A percentile compares a stretch with the other conserved stretches of the same genome.
These are phyloP conservation scores for Lipomyces chichibuensis DNA, from an alignment of 805 yeast species.

Conservation along the genomic window DNA sequence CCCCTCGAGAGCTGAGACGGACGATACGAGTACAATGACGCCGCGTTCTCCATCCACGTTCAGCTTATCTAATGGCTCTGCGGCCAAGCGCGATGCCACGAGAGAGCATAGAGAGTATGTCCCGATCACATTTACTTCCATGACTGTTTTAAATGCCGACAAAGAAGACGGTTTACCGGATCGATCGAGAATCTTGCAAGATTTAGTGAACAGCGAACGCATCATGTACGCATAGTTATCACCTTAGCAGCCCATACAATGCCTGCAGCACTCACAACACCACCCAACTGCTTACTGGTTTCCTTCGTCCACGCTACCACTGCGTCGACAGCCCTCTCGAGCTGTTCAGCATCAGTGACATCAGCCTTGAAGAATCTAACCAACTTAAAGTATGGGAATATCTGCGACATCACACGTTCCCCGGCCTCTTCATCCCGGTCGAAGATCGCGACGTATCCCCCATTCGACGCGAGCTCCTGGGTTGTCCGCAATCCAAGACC, in stretches of 20 bases:
- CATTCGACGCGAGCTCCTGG: no score
- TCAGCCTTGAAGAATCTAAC: constrained; percentile 19
- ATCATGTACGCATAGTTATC: not conserved
- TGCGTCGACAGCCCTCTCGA: constrained; percentile 21
- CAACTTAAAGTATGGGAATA: not conserved
- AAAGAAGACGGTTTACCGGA: constrained; percentile 18
- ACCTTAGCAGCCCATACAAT: constrained; percentile 18
- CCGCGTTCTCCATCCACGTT: constrained; percentile 29
- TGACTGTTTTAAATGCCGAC: constrained; percentile 19
- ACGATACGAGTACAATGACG: constrained; percentile 20
- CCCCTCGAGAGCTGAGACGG: constrained; percentile 31
- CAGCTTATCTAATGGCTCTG: no score
- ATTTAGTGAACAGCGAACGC: not conserved
- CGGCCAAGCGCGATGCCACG: constrained; percentile 24
- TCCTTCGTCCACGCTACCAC: constrained; percentile 19
- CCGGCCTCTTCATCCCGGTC: constrained; percentile 22
- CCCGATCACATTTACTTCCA: constrained; percentile 26
- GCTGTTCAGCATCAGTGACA: constrained; percentile 16
- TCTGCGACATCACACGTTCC: not conserved
- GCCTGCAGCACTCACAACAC: constrained; percentile 30
- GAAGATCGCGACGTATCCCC: constrained; percentile 24
- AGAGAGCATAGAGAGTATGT: constrained; percentile 18
- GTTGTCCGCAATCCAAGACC: constrained; percentile 31
- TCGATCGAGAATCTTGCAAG: constrained; percentile 16
- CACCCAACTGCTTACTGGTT: constrained; percentile 17